Conservation (phyloP, 2,329 filamentous ascomycete genomes). For the Cryphonectria nitschkei region DNA sequence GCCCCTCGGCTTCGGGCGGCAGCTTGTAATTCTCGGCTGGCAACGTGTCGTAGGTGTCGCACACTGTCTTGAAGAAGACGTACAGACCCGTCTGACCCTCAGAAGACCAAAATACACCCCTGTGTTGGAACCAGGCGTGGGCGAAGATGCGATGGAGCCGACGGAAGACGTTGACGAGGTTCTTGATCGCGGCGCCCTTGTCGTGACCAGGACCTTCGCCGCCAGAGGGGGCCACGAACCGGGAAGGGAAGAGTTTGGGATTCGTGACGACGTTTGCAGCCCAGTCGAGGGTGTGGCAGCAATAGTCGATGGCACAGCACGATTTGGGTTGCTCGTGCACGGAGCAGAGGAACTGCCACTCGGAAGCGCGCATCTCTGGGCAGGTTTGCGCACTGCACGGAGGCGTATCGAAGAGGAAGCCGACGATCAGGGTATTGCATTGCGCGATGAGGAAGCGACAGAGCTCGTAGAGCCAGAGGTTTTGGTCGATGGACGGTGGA, state of each 20-base stretch:
- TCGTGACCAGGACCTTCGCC: conserved; percentile 65
- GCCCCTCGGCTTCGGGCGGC: conserved; percentile 86
- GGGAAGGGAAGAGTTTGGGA: conserved; percentile 91
- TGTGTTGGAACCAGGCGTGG: conserved; percentile 98
- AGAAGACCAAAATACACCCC: conserved; percentile 92
- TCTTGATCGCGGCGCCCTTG: conserved; percentile 70
- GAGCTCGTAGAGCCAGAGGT: conserved; percentile 96
- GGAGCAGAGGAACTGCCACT: conserved; percentile 99
- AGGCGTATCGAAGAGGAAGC: conserved; percentile 88
- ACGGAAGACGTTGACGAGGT: conserved; percentile 92
- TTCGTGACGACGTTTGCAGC: conserved; percentile 93
- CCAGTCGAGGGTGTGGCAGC: conserved; percentile 98
- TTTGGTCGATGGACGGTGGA: conserved; percentile 80
- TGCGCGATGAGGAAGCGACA: conserved; percentile 95
- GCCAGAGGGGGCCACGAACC: conserved; percentile 63
- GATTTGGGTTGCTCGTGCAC: conserved; percentile 96
- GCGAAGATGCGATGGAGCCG: conserved; percentile 96
- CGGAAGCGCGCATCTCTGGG: conserved; percentile 96
- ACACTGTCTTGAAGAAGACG: conserved; percentile 95
- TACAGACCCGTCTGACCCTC: conserved; percentile 92
- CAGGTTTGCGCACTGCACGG: conserved; percentile 89
- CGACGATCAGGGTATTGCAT: conserved; percentile 89
- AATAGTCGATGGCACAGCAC: conserved; percentile 98
- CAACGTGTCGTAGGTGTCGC: conserved; percentile 86
- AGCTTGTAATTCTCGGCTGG: conserved; percentile 96